Base-by-base conservation (phyloP, 495 filamentous ascomycete species). In the Tuber magnatum region DNA sequence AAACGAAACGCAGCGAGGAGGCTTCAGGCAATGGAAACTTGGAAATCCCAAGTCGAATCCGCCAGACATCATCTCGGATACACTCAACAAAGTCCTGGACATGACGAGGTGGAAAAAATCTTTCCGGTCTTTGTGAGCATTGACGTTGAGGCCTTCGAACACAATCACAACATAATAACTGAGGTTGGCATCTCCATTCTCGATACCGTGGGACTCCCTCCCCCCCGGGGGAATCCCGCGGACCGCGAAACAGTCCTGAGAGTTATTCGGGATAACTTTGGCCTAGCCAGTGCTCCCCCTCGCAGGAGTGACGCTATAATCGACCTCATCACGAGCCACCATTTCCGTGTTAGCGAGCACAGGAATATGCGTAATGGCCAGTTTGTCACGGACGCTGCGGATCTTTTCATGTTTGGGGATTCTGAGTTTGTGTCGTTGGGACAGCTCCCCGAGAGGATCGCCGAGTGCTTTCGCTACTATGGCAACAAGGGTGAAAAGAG, bases 171-270 rank as follows among this genome's bases (percentile, higher is more conserved):
- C 69, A 80, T 86, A 2, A 85, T 97, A 75, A 97, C 93, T 6
- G 95, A 99, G 82, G 86, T 99, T 72, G 95, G 95, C 46, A 86
- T 99, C 70, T 90, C 93, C 14, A 89, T 88, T 16, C 88, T 99
- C 35, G 95, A 99, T 83, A 93, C 91, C 5, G 77, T 83, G 16
- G 88, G 91, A 74, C 84, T 88, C 44, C 77, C 78, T 28, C 40
- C 75, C n/a, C 72, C 51, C 39, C 73, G 75, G 10, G 71, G 65
- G 16, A 81, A 73, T 71, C 28, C 73, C 43, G 28, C n/a, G 35
- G 65, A 51, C 40, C 39, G 73, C n/a, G 71, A 74, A 39, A 32
- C 70, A 48, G 82, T 81, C 20, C 39, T 89, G 39, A 78, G 88
- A 4, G 92, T 92, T 35, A 91, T 92, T 18, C 77, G 86, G 18